These are phyloP conservation scores for Calonectria henricotiae DNA, from an alignment of 2,329 filamentous ascomycete genomes.

Conservation along the genomic window DNA sequence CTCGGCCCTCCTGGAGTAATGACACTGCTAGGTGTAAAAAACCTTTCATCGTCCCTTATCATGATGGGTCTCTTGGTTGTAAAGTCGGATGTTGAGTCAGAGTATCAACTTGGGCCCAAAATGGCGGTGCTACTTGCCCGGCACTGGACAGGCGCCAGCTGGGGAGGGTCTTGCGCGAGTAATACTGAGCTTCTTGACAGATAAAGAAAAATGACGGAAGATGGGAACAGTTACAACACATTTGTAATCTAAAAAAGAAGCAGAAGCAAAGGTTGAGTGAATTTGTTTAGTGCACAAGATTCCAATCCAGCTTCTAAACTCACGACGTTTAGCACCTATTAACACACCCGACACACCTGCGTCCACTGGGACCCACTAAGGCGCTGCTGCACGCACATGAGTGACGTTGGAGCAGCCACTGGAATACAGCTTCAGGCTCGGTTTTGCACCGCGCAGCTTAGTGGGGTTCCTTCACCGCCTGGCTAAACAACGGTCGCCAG, in stretches of 20 bases:
- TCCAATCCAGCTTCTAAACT: conserved; percentile 28
- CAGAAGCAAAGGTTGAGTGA: conserved; percentile 18
- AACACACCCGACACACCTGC: conserved; percentile 13
- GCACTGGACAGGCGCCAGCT: not conserved
- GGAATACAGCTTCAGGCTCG: conserved; percentile 18
- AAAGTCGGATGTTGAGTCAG: conserved; percentile 5
- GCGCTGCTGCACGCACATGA: conserved; percentile 14
- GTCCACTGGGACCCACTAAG: conserved; percentile 24
- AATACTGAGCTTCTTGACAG: not conserved
- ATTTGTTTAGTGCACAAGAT: conserved; percentile 24
- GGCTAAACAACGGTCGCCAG: conserved; percentile 50
- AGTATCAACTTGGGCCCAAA: conserved; percentile 16
- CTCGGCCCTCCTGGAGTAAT: conserved; percentile 45
- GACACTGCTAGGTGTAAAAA: conserved; percentile 17
- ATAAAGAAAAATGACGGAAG: conserved; percentile 2
- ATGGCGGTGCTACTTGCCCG: conserved; percentile 7
- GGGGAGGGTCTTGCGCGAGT: not conserved
- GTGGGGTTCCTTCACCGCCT: conserved; percentile 47
- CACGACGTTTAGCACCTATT: conserved; percentile 9
- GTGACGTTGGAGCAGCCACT: conserved; percentile 16
- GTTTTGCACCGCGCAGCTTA: conserved; percentile 24
- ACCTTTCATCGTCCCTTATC: conserved; percentile 30
- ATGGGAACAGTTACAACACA: conserved; percentile 9
- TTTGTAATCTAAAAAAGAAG: conserved; percentile 12
- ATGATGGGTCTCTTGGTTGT: conserved; percentile 18